Base-by-base conservation (phyloP, 176 grass and related monocot species). In the Phyllostachys edulis region DNA sequence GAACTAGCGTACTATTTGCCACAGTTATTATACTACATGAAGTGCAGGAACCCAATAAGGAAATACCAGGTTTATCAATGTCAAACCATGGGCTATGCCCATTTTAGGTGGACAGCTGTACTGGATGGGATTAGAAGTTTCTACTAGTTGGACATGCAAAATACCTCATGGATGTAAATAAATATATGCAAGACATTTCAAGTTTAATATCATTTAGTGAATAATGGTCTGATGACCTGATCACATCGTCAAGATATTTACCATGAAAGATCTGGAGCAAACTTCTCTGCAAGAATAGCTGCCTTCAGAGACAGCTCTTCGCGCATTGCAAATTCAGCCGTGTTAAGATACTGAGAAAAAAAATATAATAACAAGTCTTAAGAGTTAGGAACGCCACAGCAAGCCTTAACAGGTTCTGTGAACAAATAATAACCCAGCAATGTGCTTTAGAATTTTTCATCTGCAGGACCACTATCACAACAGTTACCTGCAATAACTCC, bases 221-320 rank as follows among this genome's bases (percentile, higher is more conserved):
- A 55, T 71, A 72, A 69, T 47, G 21, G 44, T 46, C 16, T 49
- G 38, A 84, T 73, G 9, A 27, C 9, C 16, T 49, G 38, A 84
- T 73, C 14, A 27, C 9, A 17, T 71, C 20, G 42, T 77, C 27
- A 69, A 86, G 81, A 50, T 40, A 42, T 49, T 73, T 92, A 99
- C 96, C 96, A 99, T 78, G 93, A 99, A 71, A 99, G 89, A 94
- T 99, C 89, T 85, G 96, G 96, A 87, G 96, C 96, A 63, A 99
- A 99, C 77, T 99, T 99, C 86, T 99, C 96, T 37, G 96, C 96
- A 56, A 96, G 82, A 80, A 99, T 99, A 64, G 96, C 93, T 90
- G 93, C 96, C 83, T 99, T 96, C 70, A 99, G 88, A 78, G 96
- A 88, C 37, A 99, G 61, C 77, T 99, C 96, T 96, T 99, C 96